Base-by-base conservation (phyloP, 352 stramenopile genomes). In the Detonula confervacea region DNA sequence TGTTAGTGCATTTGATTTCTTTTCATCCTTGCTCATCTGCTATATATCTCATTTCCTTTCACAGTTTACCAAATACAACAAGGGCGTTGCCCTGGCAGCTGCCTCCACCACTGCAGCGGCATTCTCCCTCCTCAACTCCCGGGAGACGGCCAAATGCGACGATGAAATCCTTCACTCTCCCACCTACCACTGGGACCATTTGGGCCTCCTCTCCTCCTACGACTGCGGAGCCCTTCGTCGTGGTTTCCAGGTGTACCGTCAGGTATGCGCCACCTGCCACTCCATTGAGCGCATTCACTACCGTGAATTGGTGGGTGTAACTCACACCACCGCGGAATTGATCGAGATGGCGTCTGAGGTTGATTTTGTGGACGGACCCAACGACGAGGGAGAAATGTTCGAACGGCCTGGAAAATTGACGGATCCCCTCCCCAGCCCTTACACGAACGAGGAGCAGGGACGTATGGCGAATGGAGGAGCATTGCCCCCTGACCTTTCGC, bases 381-480 rank as follows among this genome's bases (percentile, higher is more conserved):
- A 99, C 81, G 96, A 98, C 60, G 92, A 98, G 81, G 97, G 97
- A 46, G 97, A 99, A 89, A 99, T 99, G 97, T 99, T 99, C 73
- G 97, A 99, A 77, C 95, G 97, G 33, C 97, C 97, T 1, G 97
- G 96, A 65, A 99, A 99, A 87, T 94, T 98, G 0, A 97, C 95
- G 62, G 96, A 98, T 91, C 92, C 93, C 4, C 93, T 99, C 22
- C 97, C 97, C 20, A 96, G 94, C 49, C 97, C 97, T 35, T 99
- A 99, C 88, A 88, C 95, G 57, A 99, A 99, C 84, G 97, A 99
- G 75, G 96, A 98, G 70, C 94, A 96, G n/a, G 97, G 95, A 24
- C 96, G 96, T 62, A 94, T 96, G 62, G 97, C 97, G 42, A 99
- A 99, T 91, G 97, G 97, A 80, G 97, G 97, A 29, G 97, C 97